phyloP scores from a whole-genome alignment of 2,329 filamentous ascomycete species.

The Rosellinia necatrix region DNA sequence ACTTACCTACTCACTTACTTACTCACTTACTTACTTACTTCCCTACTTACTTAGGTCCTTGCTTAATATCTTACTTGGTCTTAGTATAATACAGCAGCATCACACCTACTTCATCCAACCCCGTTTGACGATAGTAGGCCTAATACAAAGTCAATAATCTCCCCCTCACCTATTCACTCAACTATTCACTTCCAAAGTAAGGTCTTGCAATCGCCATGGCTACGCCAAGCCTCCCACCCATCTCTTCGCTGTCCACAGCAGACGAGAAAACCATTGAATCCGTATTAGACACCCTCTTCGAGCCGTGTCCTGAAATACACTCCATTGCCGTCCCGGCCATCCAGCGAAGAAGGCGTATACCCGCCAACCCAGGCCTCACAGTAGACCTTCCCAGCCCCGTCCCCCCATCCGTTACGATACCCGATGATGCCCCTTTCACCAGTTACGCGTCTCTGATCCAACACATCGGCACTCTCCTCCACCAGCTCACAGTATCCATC shows the following conservation, averaged over 20 bases:
- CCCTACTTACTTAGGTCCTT: no score
- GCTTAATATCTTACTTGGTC: no score
- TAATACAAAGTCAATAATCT: no score
- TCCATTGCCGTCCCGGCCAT: conserved; percentile 71
- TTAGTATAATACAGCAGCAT: no score
- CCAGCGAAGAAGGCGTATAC: conserved; percentile 43
- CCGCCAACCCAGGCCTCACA: conserved; percentile 75
- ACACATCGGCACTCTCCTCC: conserved; percentile 66
- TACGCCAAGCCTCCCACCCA: conserved; percentile 56
- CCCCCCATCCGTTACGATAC: conserved; percentile 53
- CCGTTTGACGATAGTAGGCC: no score
- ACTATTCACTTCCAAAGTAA: no score
- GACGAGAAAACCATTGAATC: conserved; percentile 58
- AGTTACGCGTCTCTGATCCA: conserved; percentile 74
- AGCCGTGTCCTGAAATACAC: conserved; percentile 78
- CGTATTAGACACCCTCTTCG: conserved; percentile 80
- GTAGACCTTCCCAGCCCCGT: conserved; percentile 82
- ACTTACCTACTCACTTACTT: no score
- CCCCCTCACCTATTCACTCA: not conserved
- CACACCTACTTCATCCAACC: no score
- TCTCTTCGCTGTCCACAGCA: conserved; percentile 60
- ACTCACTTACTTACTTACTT: no score
- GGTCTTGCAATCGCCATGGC: no score
- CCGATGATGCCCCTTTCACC: conserved; percentile 53
- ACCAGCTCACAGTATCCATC: conserved; percentile 53